These are phyloP conservation scores for Clarireedia hainanense DNA, from an alignment of 2,329 filamentous ascomycete species.

Conservation along the genomic window DNA sequence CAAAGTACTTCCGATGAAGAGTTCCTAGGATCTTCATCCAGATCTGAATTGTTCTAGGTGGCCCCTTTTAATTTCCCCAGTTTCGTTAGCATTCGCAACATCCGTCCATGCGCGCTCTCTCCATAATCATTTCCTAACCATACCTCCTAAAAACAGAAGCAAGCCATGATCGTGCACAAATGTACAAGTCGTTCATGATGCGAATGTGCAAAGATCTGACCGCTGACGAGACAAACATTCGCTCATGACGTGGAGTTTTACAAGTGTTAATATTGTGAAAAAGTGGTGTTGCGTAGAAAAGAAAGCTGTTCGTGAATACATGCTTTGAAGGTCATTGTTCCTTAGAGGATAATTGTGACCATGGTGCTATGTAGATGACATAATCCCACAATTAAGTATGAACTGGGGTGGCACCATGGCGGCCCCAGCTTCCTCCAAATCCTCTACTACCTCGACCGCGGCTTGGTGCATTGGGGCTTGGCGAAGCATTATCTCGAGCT, in stretches of 20 bases:
- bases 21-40: neutral
- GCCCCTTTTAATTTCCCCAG: neutral
- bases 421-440: conserved; percentile 21
- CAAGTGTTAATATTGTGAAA: conserved; percentile 25
- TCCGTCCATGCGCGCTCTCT: neutral
- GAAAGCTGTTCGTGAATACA: conserved; percentile 21
- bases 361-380: neutral
- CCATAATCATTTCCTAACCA: conserved; percentile 2
- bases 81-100: neutral
- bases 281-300: conserved; percentile 21
- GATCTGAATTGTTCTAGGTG: neutral
- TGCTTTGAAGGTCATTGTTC: conserved; percentile 12
- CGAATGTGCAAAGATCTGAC: conserved; percentile 19
- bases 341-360: conserved; percentile 5
- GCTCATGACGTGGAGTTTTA: conserved; percentile 26
- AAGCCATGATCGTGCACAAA: conserved; percentile 20
- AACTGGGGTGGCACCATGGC: conserved; percentile 24
- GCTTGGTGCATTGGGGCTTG: conserved; percentile 17
- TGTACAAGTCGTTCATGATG: conserved; percentile 22
- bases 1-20: neutral
- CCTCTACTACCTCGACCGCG: conserved; percentile 23
- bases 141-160: conserved; percentile 1
- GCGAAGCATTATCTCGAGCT: conserved; percentile 18
- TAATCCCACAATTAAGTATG: conserved; percentile 21
- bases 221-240: conserved; percentile 25